Evolutionary conservation across 257 asterid species (phyloP), one percentile per base, ranked within the genome.

Genomic region (Lantana camara): DNA sequence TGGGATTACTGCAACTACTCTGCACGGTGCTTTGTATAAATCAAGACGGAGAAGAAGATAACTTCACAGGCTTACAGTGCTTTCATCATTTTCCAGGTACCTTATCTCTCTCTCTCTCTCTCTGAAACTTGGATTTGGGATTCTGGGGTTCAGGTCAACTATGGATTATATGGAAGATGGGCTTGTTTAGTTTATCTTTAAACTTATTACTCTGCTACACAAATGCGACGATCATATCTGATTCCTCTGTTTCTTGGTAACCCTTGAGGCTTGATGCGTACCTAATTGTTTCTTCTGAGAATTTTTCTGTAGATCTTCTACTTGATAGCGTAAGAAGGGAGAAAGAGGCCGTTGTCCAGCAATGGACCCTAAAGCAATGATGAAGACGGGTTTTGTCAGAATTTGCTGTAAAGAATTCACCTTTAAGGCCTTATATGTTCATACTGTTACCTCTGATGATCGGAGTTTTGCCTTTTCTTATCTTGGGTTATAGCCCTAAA

Each of bases 311-410:
- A 13, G 24, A 4, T 19, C 7, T 29, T 54, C 23, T n/a, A 7
- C n/a, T 54, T 10, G 46, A 15, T 45, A 29, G n/a, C 44, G 14
- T 14, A 10, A 27, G 7, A 54, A 41, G 50, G 35, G 15, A 52
- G 55, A n/a, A n/a, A n/a, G n/a, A n/a, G n/a, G n/a, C n/a, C n/a
- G n/a, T n/a, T n/a, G n/a, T n/a, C n/a, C n/a, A n/a, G n/a, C n/a
- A n/a, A n/a, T n/a, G n/a, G n/a, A n/a, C n/a, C n/a, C n/a, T 49
- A 12, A 16, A 16, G 21, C 63, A 21, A 47, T 2, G 22, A 71
- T 65, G 77, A 54, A 38, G 15, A 48, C n/a, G n/a, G n/a, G 44
- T 54, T 56, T 47, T 10, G 72, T 57, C 22, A 17, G 57, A 49
- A 49, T 71, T 48, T 20, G 30, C 20, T 67, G 76, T 64, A 64